phyloP scores from a whole-genome alignment of 1,284 basidiomycete species.

The Cryptococcus floricola region DNA sequence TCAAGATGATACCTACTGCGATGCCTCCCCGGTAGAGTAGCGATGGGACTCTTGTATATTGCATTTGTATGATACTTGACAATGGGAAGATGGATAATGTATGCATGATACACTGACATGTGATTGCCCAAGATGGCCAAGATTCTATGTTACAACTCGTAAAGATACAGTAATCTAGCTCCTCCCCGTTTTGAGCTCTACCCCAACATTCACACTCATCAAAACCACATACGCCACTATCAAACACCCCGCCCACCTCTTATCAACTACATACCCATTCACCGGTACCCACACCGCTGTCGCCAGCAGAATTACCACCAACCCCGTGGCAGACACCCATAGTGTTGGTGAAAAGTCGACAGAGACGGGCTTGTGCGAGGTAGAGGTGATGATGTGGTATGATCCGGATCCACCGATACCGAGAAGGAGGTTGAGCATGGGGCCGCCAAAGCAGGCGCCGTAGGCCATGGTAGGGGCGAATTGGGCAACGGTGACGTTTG shows the following conservation, averaged over 20 bases:
- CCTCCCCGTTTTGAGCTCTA: slow-evolving; percentile 57
- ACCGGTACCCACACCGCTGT: slow-evolving; percentile 82
- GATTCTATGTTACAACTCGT: neutral
- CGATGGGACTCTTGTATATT: neutral
- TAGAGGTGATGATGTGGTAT: slow-evolving; percentile 43
- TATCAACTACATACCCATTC: slow-evolving; percentile 74
- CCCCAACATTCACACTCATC: slow-evolving; percentile 69
- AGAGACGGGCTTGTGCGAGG: slow-evolving; percentile 61
- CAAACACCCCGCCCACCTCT: slow-evolving; percentile 73
- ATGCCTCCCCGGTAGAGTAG: slow-evolving; percentile 29
- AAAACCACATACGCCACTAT: slow-evolving; percentile 68
- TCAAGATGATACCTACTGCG: slow-evolving; percentile 37
- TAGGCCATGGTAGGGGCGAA: slow-evolving; percentile 51
- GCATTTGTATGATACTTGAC: neutral
- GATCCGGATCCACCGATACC: slow-evolving; percentile 48
- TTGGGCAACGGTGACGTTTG: slow-evolving; percentile 86
- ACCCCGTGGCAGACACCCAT: slow-evolving; percentile 72
- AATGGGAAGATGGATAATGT: neutral
- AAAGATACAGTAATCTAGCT: slow-evolving; percentile 3
- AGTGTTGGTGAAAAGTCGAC: slow-evolving; percentile 79
- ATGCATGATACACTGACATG: neutral
- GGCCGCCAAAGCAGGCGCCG: slow-evolving; percentile 54
- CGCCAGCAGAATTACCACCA: slow-evolving; percentile 66
- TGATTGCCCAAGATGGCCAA: neutral
- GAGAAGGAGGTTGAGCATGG: slow-evolving; percentile 91